These are phyloP conservation scores for Diaporthe citrichinensis DNA, from an alignment of 2,329 filamentous ascomycete species.

Conservation along the genomic window DNA sequence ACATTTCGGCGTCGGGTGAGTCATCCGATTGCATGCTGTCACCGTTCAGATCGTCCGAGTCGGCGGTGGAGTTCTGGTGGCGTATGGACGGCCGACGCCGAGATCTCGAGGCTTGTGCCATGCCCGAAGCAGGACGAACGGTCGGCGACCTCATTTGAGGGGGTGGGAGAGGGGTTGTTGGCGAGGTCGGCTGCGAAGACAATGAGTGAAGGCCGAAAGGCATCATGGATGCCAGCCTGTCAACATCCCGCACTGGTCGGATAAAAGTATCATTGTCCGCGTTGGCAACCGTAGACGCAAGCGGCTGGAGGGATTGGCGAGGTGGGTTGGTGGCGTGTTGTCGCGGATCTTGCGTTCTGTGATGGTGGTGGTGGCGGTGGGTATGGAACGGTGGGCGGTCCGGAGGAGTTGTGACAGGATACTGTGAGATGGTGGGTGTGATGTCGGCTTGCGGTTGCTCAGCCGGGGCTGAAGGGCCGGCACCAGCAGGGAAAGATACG, in stretches of 20 bases:
- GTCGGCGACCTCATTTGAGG: constrained; percentile 72
- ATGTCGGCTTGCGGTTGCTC: constrained; percentile 64
- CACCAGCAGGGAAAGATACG: constrained; percentile 58
- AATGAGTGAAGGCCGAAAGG: constrained; percentile 77
- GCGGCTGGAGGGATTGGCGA: constrained; percentile 72
- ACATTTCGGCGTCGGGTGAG: constrained; percentile 81
- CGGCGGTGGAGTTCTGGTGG: constrained; percentile 91
- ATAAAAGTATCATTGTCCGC: constrained; percentile 82
- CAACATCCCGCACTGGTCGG: constrained; percentile 83
- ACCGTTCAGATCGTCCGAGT: constrained; percentile 87
- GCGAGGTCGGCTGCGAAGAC: constrained; percentile 91
- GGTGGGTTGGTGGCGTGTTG: constrained; percentile 64
- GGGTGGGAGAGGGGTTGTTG: constrained; percentile 84
- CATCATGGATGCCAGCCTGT: constrained; percentile 87
- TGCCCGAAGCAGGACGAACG: constrained; percentile 66
- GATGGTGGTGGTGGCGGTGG: constrained; percentile 63
- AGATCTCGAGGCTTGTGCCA: constrained; percentile 67
- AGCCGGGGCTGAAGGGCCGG: constrained; percentile 59
- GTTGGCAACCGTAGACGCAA: constrained; percentile 77
- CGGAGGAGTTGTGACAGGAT: constrained; percentile 78
- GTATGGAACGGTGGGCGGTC: constrained; percentile 69
- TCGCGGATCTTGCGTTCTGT: constrained; percentile 65
- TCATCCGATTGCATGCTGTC: constrained; percentile 88
- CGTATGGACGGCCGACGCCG: constrained; percentile 86
- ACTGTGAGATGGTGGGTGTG: constrained; percentile 72